Conservation (phyloP, 2,329 filamentous ascomycete genomes). For the Dothideomycetidae sp. region DNA sequence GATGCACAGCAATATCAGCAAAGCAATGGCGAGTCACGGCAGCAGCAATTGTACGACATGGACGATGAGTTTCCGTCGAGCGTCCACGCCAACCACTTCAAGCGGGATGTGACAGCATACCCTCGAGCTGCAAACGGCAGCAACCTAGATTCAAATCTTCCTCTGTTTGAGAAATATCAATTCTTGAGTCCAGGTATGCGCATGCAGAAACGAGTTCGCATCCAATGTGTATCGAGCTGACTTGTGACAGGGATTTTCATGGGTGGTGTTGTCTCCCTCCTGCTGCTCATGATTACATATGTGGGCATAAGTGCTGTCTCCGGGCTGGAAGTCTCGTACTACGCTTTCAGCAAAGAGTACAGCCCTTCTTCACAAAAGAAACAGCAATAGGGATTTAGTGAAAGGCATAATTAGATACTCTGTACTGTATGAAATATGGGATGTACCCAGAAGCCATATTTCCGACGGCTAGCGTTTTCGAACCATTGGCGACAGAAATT, state of each 20-base stretch:
- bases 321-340: constrained; percentile 80
- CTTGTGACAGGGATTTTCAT: constrained; percentile 63
- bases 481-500: too few relatives aligned
- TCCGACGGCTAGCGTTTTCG: too few relatives aligned
- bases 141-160: constrained; percentile 26
- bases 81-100: constrained; percentile 54
- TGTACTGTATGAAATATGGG: too few relatives aligned
- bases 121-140: constrained; percentile 26
- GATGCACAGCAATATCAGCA: constrained; percentile 13
- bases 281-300: constrained; percentile 64
- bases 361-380: constrained; percentile 80
- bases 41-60: constrained; percentile 44
- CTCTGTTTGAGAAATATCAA: constrained; percentile 83
- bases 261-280: constrained; percentile 54
- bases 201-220: not conserved
- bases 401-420: too few relatives aligned
- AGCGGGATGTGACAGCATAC: constrained; percentile 42
- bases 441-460: too few relatives aligned
- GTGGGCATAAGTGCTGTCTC: constrained; percentile 63
- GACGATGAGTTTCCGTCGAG: constrained; percentile 47
- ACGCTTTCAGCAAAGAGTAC: constrained; percentile 93
- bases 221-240: not conserved
- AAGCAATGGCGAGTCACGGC: constrained; percentile 10
- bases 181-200: constrained; percentile 74
- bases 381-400: constrained; percentile 37